Conservation (phyloP, 2,329 filamentous ascomycete genomes). For the Venturia oleaginea region DNA sequence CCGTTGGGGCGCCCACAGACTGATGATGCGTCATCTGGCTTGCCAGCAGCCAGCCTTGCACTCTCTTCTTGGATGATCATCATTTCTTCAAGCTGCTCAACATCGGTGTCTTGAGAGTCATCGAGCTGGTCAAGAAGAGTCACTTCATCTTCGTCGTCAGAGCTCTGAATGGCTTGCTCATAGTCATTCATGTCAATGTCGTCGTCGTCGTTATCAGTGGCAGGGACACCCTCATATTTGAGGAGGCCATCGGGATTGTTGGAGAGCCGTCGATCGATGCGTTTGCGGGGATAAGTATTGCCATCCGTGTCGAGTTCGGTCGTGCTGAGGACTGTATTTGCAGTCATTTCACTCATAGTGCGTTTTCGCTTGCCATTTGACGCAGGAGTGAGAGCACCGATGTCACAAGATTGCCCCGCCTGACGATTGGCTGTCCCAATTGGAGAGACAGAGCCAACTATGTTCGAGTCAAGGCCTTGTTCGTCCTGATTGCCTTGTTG, state of each 20-base stretch:
- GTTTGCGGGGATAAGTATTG: slow-evolving; percentile 27
- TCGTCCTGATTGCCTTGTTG: slow-evolving; percentile 22
- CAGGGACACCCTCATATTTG: slow-evolving; percentile 24
- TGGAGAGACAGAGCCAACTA: slow-evolving; percentile 16
- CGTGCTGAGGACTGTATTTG: slow-evolving; percentile 25
- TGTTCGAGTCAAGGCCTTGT: slow-evolving; percentile 23
- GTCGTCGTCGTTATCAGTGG: slow-evolving; percentile 23
- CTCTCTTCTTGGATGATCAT: slow-evolving; percentile 46
- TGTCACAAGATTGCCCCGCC: slow-evolving; percentile 22
- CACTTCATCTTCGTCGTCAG: slow-evolving; percentile 52
- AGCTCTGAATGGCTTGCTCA: slow-evolving; percentile 16
- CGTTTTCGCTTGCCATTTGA: slow-evolving; percentile 24
- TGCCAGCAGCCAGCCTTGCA: slow-evolving; percentile 28
- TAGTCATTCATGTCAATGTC: slow-evolving; percentile 15
- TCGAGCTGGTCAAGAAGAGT: slow-evolving; percentile 74
- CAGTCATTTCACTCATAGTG: slow-evolving; percentile 31
- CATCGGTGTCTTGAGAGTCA: slow-evolving; percentile 71
- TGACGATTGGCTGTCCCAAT: slow-evolving; percentile 4
- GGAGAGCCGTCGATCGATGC: slow-evolving; percentile 29
- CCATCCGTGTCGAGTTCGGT: slow-evolving; percentile 11
- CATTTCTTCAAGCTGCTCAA: slow-evolving; percentile 69
- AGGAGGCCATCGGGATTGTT: slow-evolving; percentile 26
- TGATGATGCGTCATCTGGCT: slow-evolving; percentile 16
- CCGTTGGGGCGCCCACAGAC: neutral
- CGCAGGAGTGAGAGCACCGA: slow-evolving; percentile 18